Base-by-base conservation (phyloP, 805 yeast species). In the Myxozyma sirexii region DNA sequence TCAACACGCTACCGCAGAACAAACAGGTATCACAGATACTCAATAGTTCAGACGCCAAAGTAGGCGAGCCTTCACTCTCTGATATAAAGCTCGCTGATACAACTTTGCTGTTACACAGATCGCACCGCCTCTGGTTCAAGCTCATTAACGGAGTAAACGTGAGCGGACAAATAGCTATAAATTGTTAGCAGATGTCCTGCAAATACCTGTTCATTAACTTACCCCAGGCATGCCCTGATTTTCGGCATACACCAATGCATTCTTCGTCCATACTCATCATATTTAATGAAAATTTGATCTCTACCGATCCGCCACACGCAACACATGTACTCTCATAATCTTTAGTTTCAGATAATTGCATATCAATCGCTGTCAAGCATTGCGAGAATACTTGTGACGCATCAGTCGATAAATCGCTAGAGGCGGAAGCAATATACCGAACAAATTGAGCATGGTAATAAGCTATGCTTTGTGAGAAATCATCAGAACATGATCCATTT, bases 121-220 rank as follows among this genome's bases (percentile, higher is more conserved):
- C 42, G 24, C 66, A 62, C 4, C 46, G 50, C 12, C 66, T 60
- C 39, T 59, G 63, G 19, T 42, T 44, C 10, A 60, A 35, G n/a
- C 26, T 49, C 66, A 62, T 60, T 31, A 62, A 24, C 26, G 66
- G 66, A 13, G 47, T 38, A 6, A 62, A 48, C 17, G 66, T 62
- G 7, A 62, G n/a, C 33, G 64, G 38, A 33, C 66, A 62, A 1
- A 56, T 27, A 24, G 44, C 63, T 59, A 45, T 3, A 13, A 17
- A 17, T 27, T n/a, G n/a, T n/a, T n/a, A n/a, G n/a, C n/a, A n/a
- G n/a, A n/a, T n/a, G n/a, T n/a, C n/a, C n/a, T n/a, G n/a, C n/a
- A n/a, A n/a, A n/a, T n/a, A n/a, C n/a, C n/a, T n/a, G n/a, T n/a
- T n/a, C n/a, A n/a, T n/a, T n/a, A n/a, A 21, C 60, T 19, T 45